Conservation (phyloP, 1,284 basidiomycete genomes). For the Cutaneotrichosporon sp. region DNA sequence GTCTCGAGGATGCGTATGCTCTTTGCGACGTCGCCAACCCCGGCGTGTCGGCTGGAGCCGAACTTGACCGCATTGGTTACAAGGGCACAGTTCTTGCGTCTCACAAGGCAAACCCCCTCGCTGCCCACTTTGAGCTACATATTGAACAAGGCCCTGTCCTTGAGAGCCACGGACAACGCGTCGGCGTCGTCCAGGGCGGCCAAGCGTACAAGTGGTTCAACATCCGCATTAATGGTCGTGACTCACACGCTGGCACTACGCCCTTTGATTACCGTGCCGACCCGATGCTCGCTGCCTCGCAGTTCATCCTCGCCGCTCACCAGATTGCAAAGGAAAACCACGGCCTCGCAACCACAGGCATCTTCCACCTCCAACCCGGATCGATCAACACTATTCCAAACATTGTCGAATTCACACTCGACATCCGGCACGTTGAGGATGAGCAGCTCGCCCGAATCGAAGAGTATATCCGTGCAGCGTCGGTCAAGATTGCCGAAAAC, state of each 20-base stretch:
- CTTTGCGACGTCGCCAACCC: constrained; percentile 22
- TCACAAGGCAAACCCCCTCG: constrained; percentile 27
- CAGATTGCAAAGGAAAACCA: constrained; percentile 19
- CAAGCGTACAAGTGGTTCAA: constrained; percentile 39
- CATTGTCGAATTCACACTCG: constrained; percentile 29
- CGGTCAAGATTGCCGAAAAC: constrained; percentile 7
- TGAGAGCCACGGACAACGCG: constrained; percentile 21
- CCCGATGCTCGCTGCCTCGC: constrained; percentile 23
- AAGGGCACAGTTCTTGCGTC: constrained; percentile 12
- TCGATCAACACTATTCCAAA: constrained; percentile 33
- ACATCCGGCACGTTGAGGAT: constrained; percentile 30
- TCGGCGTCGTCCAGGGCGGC: constrained; percentile 33
- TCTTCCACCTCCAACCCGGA: constrained; percentile 21
- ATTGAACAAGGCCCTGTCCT: constrained; percentile 43
- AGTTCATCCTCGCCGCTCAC: constrained; percentile 24
- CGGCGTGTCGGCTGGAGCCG: constrained; percentile 19
- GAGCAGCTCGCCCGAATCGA: constrained; percentile 22
- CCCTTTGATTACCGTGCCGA: constrained; percentile 32
- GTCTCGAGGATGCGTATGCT: constrained; percentile 12
- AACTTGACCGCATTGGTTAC: constrained; percentile 25
- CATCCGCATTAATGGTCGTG: constrained; percentile 29
- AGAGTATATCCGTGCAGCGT: constrained; percentile 15
- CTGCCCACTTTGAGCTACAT: constrained; percentile 41
- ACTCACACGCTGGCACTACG: constrained; percentile 36
- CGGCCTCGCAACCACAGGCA: constrained; percentile 30